These are phyloP conservation scores for Lasiosphaeria miniovina DNA, from an alignment of 495 filamentous ascomycete species.

Conservation along the genomic window DNA sequence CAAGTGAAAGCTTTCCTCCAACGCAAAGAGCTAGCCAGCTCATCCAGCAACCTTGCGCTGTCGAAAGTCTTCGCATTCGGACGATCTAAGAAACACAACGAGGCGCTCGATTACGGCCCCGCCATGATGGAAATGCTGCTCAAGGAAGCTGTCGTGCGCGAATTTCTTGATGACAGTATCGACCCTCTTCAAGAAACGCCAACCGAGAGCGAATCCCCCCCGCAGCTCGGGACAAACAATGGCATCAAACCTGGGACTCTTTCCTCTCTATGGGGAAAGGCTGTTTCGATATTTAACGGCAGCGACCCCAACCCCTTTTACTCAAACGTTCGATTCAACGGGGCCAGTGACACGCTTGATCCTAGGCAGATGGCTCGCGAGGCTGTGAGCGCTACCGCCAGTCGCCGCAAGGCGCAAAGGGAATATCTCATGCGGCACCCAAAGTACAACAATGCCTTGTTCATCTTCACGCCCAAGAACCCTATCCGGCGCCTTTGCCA, in stretches of 20 bases:
- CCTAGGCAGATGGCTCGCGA: conserved; percentile 84
- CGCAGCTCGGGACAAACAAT: conserved; percentile 21
- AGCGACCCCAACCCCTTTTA: conserved; percentile 95
- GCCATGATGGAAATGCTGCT: conserved; percentile 91
- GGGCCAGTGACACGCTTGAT: conserved; percentile 72
- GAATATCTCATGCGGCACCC: conserved; percentile 87
- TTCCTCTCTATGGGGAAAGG: conserved; percentile 55
- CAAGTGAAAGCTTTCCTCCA: conserved; percentile 93
- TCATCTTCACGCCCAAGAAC: conserved; percentile 75
- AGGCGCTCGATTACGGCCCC: conserved; percentile 83
- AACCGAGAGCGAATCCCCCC: conserved; percentile 35
- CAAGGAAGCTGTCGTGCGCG: conserved; percentile 89
- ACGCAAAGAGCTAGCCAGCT: conserved; percentile 73
- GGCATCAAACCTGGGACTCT: conserved; percentile 51
- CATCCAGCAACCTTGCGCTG: conserved; percentile 70
- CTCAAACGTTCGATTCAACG: conserved; percentile 70
- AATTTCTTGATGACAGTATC: conserved; percentile 80
- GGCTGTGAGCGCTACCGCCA: conserved; percentile 76
- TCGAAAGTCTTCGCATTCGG: conserved; percentile 85
- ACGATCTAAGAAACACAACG: conserved; percentile 60
- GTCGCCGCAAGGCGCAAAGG: conserved; percentile 80
- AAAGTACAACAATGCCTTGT: conserved; percentile 88
- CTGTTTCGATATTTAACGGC: conserved; percentile 52
- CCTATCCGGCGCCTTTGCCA: conserved; percentile 81
- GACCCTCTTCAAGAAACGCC: conserved; percentile 42